A percentile compares a stretch with the other conserved stretches of the same genome.
phyloP scores from a whole-genome alignment of 441 rosid genomes.

The Sinapis alba region DNA sequence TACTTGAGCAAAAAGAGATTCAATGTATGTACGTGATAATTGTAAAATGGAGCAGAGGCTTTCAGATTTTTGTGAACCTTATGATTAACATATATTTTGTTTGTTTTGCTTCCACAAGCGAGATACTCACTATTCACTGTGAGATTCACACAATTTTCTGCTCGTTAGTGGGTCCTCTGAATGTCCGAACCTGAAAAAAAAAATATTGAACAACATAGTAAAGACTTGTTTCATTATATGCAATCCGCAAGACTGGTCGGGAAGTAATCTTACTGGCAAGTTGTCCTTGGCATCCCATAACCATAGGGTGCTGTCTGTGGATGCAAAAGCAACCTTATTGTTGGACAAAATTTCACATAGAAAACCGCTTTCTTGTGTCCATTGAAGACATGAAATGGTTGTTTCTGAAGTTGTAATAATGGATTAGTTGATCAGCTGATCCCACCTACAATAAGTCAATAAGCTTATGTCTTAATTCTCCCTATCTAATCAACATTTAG shows the following conservation, averaged over 20 bases:
- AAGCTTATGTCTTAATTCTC: slow-evolving; percentile 11
- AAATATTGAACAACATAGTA: too few relatives aligned
- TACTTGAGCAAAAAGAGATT: not conserved
- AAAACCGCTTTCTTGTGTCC: slow-evolving; percentile 97
- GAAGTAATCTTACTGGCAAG: slow-evolving; percentile 52
- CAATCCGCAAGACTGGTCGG: too few relatives aligned
- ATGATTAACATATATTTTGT: slow-evolving; percentile 92
- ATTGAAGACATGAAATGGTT: slow-evolving; percentile 87
- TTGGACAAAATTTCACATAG: slow-evolving; percentile 90
- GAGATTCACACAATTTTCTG: too few relatives aligned
- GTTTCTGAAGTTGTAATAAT: slow-evolving; percentile 91
- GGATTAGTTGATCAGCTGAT: slow-evolving; percentile 96
- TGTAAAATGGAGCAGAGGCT: not conserved
- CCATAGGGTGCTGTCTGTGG: slow-evolving; percentile 96
- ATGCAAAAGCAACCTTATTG: slow-evolving; percentile 96
- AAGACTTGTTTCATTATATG: too few relatives aligned
- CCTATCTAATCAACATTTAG: not conserved
- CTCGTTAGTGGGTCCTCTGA: too few relatives aligned
- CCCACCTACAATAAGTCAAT: slow-evolving; percentile 70
- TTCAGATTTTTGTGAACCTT: slow-evolving; percentile 50
- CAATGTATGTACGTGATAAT: not conserved
- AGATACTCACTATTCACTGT: too few relatives aligned
- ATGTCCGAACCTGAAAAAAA: too few relatives aligned
- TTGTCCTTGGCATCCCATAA: slow-evolving; percentile 96
- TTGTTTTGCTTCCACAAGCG: slow-evolving; percentile 94